phyloP scores from a whole-genome alignment of 768 basidiomycete genomes.

The Trametes punicea region DNA sequence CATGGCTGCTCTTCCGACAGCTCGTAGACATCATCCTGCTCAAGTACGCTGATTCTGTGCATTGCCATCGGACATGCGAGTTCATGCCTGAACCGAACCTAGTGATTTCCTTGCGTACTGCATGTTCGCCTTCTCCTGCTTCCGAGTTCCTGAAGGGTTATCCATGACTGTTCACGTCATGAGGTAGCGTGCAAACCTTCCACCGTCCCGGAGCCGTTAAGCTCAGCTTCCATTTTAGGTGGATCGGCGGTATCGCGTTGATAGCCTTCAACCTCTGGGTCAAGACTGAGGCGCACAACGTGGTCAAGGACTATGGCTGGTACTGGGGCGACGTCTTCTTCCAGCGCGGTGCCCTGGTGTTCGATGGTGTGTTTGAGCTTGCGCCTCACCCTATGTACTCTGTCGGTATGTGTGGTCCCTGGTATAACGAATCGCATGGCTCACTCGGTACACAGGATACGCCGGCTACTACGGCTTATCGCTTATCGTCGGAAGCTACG shows the following conservation, averaged over 20 bases:
- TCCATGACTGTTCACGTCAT: slow-evolving; percentile 71
- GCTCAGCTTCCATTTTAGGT: slow-evolving; percentile 44
- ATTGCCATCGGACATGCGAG: neutral
- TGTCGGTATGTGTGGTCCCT: slow-evolving; percentile 46
- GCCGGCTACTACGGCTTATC: slow-evolving; percentile 98
- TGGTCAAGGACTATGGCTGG: slow-evolving; percentile 98
- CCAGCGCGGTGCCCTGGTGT: slow-evolving; percentile 88
- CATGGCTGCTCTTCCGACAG: slow-evolving; percentile 95
- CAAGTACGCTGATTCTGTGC: slow-evolving; percentile 57
- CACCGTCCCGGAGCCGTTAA: neutral
- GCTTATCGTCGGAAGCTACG: slow-evolving; percentile 83
- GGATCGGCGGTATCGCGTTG: slow-evolving; percentile 80
- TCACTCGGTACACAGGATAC: slow-evolving; percentile 53
- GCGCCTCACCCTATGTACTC: slow-evolving; percentile 97
- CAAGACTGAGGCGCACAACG: slow-evolving; percentile 94
- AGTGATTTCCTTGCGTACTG: slow-evolving; percentile 95
- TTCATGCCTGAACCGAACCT: neutral
- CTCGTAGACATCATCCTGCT: slow-evolving; percentile 94
- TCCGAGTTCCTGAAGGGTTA: slow-evolving; percentile 78
- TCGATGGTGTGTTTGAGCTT: slow-evolving; percentile 96
- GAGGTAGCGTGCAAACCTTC: slow-evolving; percentile 46
- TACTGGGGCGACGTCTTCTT: slow-evolving; percentile 96
- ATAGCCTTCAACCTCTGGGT: slow-evolving; percentile 98
- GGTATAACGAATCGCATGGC: neutral
- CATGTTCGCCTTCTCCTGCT: slow-evolving; percentile 93